Evolutionary conservation across 2,329 filamentous ascomycete species (phyloP).

Genomic region (Arthrobotrys sinensis): DNA sequence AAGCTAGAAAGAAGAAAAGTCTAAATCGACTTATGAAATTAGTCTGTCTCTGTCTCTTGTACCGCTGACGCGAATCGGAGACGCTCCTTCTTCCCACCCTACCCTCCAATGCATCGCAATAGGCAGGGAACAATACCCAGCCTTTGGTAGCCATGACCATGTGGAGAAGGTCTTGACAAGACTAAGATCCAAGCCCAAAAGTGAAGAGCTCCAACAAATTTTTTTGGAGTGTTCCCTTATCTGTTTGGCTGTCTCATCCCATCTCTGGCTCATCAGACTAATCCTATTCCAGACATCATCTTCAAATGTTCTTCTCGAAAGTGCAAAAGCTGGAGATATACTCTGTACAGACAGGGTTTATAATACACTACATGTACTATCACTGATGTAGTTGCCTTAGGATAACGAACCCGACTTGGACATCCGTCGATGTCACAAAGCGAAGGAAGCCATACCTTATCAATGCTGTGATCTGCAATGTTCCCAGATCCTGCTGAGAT

Average conservation of each 20-base stretch:
- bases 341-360: not conserved
- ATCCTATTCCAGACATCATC: conserved; percentile 42
- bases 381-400: not conserved
- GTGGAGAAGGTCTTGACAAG: conserved; percentile 53
- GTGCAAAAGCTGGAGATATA: conserved; percentile 17
- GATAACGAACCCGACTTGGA: conserved; percentile 29
- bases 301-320: conserved; percentile 32
- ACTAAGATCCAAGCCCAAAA: conserved; percentile 45
- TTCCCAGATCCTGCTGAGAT: conserved; percentile 26
- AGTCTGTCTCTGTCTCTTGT: conserved; percentile 14
- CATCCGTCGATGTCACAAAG: conserved; percentile 39
- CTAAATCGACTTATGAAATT: conserved; percentile 23
- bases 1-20: conserved; percentile 28
- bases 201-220: conserved; percentile 56
- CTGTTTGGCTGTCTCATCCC: conserved; percentile 61
- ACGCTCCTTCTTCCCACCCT: conserved; percentile 57
- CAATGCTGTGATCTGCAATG: conserved; percentile 36
- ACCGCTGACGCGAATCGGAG: conserved; percentile 61
- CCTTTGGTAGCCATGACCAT: conserved; percentile 44
- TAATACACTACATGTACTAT: not conserved
- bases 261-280: conserved; percentile 59
- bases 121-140: conserved; percentile 45
- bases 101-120: conserved; percentile 48
- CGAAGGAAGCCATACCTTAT: conserved; percentile 34
- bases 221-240: conserved; percentile 43